Evolutionary conservation across 2,329 filamentous ascomycete species (phyloP).

Genomic region (Penicillium janthinellum): DNA sequence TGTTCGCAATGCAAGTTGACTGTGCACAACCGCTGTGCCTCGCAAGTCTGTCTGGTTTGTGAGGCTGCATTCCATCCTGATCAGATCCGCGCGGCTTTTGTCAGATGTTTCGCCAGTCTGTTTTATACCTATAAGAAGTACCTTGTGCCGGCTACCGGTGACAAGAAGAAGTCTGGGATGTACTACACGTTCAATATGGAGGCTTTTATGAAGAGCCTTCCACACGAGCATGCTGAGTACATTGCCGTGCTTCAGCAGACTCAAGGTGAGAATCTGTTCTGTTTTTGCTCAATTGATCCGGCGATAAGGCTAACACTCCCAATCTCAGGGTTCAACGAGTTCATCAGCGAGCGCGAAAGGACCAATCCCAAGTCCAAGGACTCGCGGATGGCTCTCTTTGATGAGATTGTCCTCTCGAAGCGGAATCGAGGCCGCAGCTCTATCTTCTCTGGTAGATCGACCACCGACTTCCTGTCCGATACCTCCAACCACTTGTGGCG

Average conservation of each 20-base stretch:
- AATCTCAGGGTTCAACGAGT: constrained; percentile 60
- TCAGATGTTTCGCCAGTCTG: constrained; percentile 68
- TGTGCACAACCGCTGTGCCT: constrained; percentile 62
- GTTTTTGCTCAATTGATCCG: background rate
- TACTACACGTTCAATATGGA: constrained; percentile 68
- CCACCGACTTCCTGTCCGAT: constrained; percentile 62
- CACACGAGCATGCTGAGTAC: constrained; percentile 65
- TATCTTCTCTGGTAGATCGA: constrained; percentile 54
- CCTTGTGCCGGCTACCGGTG: constrained; percentile 59
- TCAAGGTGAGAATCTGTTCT: constrained; percentile 49
- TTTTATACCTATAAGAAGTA: constrained; percentile 70
- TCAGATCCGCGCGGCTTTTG: constrained; percentile 68
- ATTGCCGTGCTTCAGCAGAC: constrained; percentile 65
- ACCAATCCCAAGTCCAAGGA: constrained; percentile 55
- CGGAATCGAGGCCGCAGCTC: constrained; percentile 62
- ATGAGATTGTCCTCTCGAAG: constrained; percentile 66
- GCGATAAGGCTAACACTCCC: constrained; percentile 16
- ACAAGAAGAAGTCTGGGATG: constrained; percentile 64
- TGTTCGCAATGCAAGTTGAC: constrained; percentile 52
- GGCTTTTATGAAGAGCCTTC: constrained; percentile 65
- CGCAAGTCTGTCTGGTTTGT: constrained; percentile 65
- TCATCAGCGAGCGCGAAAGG: constrained; percentile 64
- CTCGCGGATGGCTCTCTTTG: constrained; percentile 62
- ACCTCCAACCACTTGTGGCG: constrained; percentile 66
- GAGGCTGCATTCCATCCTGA: constrained; percentile 68